Evolutionary conservation across 495 filamentous ascomycete species (phyloP).

Genomic region (Penicillium mononematosum): DNA sequence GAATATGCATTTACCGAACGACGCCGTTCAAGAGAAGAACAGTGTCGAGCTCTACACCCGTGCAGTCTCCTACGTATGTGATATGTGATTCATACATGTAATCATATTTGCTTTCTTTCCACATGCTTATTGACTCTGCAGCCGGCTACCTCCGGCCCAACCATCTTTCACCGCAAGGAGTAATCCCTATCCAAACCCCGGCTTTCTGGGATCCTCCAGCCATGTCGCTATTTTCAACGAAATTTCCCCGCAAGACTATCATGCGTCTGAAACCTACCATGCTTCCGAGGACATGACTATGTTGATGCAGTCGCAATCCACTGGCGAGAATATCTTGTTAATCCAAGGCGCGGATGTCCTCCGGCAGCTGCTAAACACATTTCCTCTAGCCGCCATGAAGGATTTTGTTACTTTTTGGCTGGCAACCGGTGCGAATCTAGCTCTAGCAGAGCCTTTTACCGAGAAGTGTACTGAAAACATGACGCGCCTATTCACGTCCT

Average conservation of each 20-base stretch:
- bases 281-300: constrained; percentile 8
- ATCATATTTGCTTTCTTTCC: constrained; percentile 6
- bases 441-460: constrained; percentile 35
- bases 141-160: constrained; percentile 9
- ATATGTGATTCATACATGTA: not conserved
- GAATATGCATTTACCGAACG: constrained; percentile 39
- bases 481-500: constrained; percentile 23
- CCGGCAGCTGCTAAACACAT: constrained; percentile 25
- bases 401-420: constrained; percentile 36
- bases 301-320: constrained; percentile 10
- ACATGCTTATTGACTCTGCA: constrained; percentile 7
- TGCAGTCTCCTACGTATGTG: constrained; percentile 7
- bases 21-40: constrained; percentile 39
- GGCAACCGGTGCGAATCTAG: constrained; percentile 35
- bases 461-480: constrained; percentile 31
- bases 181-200: constrained; percentile 44
- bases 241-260: constrained; percentile 29
- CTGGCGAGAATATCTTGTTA: constrained; percentile 27
- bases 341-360: constrained; percentile 31
- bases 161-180: constrained; percentile 27
- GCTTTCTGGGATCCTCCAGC: constrained; percentile 43
- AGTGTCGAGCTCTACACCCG: constrained; percentile 19
- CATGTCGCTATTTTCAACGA: constrained; percentile 46
- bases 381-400: constrained; percentile 28
- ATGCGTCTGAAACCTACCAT: constrained; percentile 4